Evolutionary conservation across 495 filamentous ascomycete species (phyloP), one percentile per base, ranked within the genome.

Genomic region (Stereocaulon alpinum): DNA sequence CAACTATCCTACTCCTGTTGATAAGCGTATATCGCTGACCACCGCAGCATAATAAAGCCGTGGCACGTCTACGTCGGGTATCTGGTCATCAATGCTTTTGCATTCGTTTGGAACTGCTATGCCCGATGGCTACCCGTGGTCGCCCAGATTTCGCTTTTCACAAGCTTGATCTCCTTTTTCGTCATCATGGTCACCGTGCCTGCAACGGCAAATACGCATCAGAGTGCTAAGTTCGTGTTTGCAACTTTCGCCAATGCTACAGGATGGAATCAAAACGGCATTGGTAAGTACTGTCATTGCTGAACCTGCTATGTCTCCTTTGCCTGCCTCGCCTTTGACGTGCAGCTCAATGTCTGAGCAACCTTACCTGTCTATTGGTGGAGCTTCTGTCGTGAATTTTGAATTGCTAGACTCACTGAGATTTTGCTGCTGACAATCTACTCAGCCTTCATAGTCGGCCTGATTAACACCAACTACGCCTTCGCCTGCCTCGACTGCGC

Each of bases 401-500:
- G 24, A 24, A 1, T 24, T 24, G 24, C 24, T 24, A 24, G 24
- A 24, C 24, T 24, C 1, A 24, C 3, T 24, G 24, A 24, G 24
- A 3, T 24, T 24, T 24, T 3, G 24, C 3, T 24, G 24, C 24
- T 24, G 24, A 24, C 24, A 24, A 24, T 3, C 3, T 24, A 24
- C 24, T 24, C 24, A 64, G 82, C 80, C n/a, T 85, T 85, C 69
- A 83, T 86, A 51, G 76, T 82, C 37, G 83, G 83, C 14, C 70
- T 85, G 22, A 78, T 84, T 62, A 82, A 82, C 65, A 74, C 79
- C 20, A 83, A 83, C 61, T 85, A 78, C 76, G 74, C 75, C 55
- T 84, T 85, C 62, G 75, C 79, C 34, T 81, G 80, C 63, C 71
- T 86, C 17, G 83, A 86, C 66, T 76, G 74, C 27, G 81, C 79